Evolutionary conservation across 2,329 filamentous ascomycete species (phyloP).

Genomic region (Alternaria conjuncta): DNA sequence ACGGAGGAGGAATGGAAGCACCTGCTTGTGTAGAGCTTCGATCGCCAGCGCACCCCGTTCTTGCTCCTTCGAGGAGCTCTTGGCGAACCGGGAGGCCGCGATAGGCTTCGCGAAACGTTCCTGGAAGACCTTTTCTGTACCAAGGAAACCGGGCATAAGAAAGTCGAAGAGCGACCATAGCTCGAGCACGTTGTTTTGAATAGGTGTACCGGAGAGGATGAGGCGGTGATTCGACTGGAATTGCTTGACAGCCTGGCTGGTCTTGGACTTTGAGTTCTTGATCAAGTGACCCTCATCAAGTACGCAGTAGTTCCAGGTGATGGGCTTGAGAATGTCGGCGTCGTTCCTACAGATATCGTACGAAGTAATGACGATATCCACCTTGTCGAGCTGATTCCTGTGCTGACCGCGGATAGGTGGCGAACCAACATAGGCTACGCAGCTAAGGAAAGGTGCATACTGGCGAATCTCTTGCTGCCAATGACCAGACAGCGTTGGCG

Average conservation of each 20-base stretch:
- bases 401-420: slow-evolving; percentile 79
- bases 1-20: slow-evolving; percentile 92
- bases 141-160: slow-evolving; percentile 97
- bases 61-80: slow-evolving; percentile 97
- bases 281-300: slow-evolving; percentile 97
- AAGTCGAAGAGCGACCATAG: slow-evolving; percentile 99
- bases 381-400: slow-evolving; percentile 71
- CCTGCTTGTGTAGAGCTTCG: slow-evolving; percentile 98
- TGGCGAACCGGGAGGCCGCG: slow-evolving; percentile 90
- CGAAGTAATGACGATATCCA: slow-evolving; percentile 94
- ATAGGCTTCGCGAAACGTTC: slow-evolving; percentile 96
- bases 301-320: slow-evolving; percentile 97
- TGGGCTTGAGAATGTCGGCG: slow-evolving; percentile 78
- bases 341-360: slow-evolving; percentile 99
- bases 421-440: slow-evolving; percentile 89
- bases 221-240: slow-evolving; percentile 90
- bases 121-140: slow-evolving; percentile 94
- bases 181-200: slow-evolving; percentile 97
- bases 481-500: slow-evolving; percentile 93
- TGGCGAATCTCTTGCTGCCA: slow-evolving; percentile 98
- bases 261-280: slow-evolving; percentile 98
- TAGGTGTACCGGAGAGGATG: slow-evolving; percentile 95
- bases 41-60: slow-evolving; percentile 95
- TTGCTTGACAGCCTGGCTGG: slow-evolving; percentile 88
- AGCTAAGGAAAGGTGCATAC: slow-evolving; percentile 91